Evolutionary conservation across 257 asterid genomes (phyloP).

Genomic region (Scutellaria baicalensis): DNA sequence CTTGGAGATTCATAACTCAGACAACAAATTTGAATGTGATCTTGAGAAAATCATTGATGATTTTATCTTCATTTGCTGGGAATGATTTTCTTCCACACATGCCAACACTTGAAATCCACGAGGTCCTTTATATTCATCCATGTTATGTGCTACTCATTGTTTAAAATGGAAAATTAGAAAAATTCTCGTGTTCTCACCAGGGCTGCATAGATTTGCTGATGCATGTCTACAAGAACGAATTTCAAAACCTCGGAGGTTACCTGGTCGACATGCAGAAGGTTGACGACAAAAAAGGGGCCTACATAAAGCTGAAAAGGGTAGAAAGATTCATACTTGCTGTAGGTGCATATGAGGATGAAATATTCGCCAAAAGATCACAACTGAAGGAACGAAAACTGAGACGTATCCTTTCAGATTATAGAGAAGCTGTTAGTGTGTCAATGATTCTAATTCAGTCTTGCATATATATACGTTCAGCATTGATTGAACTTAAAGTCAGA

Average conservation of each 20-base stretch:
- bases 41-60: slow-evolving; percentile 49
- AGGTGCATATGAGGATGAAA: slow-evolving; percentile 46
- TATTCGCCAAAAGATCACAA: slow-evolving; percentile 41
- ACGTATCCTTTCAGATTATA: slow-evolving; percentile 14
- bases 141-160: neutral
- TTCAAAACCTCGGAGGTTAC: slow-evolving; percentile 50
- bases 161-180: neutral
- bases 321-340: slow-evolving; percentile 44
- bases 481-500: neutral
- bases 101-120: slow-evolving; percentile 49
- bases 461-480: too few species aligned
- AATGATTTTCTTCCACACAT: slow-evolving; percentile 65
- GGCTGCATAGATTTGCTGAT: slow-evolving; percentile 45
- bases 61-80: slow-evolving; percentile 56
- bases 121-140: slow-evolving; percentile 24
- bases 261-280: slow-evolving; percentile 43
- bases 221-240: slow-evolving; percentile 48
- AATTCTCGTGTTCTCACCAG: slow-evolving; percentile 16
- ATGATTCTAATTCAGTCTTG: neutral
- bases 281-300: slow-evolving; percentile 23
- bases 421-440: slow-evolving; percentile 26
- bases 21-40: slow-evolving; percentile 29
- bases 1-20: slow-evolving; percentile 21
- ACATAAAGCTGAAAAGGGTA: slow-evolving; percentile 33
- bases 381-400: slow-evolving; percentile 24